phyloP scores from a whole-genome alignment of 2,329 filamentous ascomycete species.

The Fusarium solani-melongenae region DNA sequence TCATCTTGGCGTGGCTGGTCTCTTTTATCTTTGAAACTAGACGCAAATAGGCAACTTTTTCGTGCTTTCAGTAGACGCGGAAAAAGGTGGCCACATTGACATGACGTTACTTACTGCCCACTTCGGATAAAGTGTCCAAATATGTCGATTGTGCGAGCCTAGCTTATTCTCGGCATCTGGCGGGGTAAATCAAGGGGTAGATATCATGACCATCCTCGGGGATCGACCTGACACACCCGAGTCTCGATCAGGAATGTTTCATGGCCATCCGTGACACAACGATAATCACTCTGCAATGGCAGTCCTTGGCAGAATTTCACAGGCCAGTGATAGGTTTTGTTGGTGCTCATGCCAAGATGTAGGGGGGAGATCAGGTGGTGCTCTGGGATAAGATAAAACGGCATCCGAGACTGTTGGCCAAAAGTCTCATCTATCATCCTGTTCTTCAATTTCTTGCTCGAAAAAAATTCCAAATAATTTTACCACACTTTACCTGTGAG shows the following conservation, averaged over 20 bases:
- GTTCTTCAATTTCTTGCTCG: not conserved
- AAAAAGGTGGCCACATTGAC: not conserved
- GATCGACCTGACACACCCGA: constrained; percentile 4
- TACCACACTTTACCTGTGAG: not conserved
- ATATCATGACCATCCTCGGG: not conserved
- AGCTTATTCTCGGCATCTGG: not conserved
- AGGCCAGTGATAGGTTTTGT: not conserved
- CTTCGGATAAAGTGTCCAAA: not conserved
- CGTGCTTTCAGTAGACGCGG: not conserved
- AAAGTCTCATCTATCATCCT: not conserved
- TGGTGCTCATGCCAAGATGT: constrained; percentile 10
- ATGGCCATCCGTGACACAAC: not conserved
- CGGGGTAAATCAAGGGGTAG: not conserved
- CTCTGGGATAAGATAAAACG: constrained; percentile 26
- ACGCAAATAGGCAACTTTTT: constrained; percentile 32
- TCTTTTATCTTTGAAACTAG: constrained; percentile 2
- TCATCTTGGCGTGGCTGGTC: not conserved
- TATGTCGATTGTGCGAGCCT: not conserved
- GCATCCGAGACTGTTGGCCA: not conserved
- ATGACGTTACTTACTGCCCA: not conserved
- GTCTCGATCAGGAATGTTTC: constrained; percentile 25
- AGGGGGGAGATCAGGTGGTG: not conserved
- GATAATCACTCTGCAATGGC: not conserved
- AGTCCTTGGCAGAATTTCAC: not conserved
- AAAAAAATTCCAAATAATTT: not conserved